Evolutionary conservation across 2,329 filamentous ascomycete species (phyloP).

Genomic region (Colletotrichum chlorophyti): DNA sequence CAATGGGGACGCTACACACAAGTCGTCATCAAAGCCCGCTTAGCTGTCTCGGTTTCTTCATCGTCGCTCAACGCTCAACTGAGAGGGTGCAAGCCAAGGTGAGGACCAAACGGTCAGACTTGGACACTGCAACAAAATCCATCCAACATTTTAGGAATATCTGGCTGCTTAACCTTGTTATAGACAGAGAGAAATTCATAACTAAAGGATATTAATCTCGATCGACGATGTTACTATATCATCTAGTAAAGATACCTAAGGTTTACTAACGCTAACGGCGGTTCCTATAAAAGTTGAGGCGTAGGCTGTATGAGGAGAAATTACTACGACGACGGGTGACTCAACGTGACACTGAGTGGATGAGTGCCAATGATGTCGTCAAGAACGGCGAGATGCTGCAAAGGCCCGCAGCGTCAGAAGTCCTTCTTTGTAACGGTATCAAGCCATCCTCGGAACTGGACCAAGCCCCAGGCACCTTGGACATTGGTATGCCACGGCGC

Average conservation of each 20-base stretch:
- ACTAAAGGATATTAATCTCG: too few relatives aligned
- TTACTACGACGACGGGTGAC: not conserved
- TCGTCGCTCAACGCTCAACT: slow-evolving; percentile 1
- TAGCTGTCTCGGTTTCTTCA: not conserved
- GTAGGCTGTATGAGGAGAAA: not conserved
- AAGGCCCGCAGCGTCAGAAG: not conserved
- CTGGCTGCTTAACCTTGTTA: too few relatives aligned
- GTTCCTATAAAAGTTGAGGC: too few relatives aligned
- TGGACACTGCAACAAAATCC: too few relatives aligned
- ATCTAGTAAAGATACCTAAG: too few relatives aligned
- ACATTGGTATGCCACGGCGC: slow-evolving; percentile 8
- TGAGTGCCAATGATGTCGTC: slow-evolving; percentile 7
- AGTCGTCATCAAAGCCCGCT: not conserved
- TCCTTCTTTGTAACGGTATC: not conserved
- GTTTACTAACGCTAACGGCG: too few relatives aligned
- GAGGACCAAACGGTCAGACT: too few relatives aligned
- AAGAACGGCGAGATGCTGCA: not conserved
- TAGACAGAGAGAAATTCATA: too few relatives aligned
- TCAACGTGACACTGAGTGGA: not conserved
- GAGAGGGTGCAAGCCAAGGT: not conserved
- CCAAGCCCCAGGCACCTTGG: not conserved
- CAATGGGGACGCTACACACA: not conserved
- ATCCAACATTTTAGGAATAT: too few relatives aligned
- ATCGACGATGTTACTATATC: too few relatives aligned
- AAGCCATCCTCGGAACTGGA: not conserved